Conservation (phyloP, 2,329 filamentous ascomycete genomes). For the Pseudofabraea citricarpa region DNA sequence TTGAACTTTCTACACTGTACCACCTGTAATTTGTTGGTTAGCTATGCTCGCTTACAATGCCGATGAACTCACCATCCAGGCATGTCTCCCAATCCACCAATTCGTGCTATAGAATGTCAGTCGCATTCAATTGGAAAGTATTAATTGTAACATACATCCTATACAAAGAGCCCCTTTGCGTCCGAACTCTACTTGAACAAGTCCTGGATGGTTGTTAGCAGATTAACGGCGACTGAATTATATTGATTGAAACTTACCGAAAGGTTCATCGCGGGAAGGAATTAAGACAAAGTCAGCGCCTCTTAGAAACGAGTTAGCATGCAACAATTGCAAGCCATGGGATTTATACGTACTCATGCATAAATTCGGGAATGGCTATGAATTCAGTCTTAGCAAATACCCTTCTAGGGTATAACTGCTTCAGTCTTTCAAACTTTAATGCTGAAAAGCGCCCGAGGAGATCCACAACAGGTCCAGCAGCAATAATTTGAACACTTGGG, state of each 20-base stretch:
- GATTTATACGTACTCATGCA: neutral
- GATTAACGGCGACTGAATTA: neutral
- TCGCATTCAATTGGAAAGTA: neutral
- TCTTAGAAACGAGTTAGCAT: neutral
- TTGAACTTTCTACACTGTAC: conserved; percentile 1
- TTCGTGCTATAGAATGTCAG: neutral
- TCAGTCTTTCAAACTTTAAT: neutral
- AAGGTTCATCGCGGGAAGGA: neutral
- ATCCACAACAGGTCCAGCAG: neutral
- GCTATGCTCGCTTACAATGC: too few species aligned
- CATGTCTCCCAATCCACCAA: conserved; percentile 1
- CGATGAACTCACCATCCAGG: neutral
- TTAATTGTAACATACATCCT: neutral
- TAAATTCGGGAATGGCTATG: neutral
- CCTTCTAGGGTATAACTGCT: neutral
- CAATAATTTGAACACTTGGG: neutral
- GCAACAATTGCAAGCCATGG: neutral
- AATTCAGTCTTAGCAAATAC: neutral
- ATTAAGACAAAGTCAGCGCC: conserved; percentile 1
- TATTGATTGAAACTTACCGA: neutral
- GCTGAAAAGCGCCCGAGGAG: neutral
- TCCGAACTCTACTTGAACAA: neutral
- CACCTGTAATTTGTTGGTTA: neutral
- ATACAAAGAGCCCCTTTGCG: neutral
- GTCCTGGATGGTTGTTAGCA: neutral